Base-by-base conservation (phyloP, 163 green algal species). In the Scenedesmus sp. region DNA sequence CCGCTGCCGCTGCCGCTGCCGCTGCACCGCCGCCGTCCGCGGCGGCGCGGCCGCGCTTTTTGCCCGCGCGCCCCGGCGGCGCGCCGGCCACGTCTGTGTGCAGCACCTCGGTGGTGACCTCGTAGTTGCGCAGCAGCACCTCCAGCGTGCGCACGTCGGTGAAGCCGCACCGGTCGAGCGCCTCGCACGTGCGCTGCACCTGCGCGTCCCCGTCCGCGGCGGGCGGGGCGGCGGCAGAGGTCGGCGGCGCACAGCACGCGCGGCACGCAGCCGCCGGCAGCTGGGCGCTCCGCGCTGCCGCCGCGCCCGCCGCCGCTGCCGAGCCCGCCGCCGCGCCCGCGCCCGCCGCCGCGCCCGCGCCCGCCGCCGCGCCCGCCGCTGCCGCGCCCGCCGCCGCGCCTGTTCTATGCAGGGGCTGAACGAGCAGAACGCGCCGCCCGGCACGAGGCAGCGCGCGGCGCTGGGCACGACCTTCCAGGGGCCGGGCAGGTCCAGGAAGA, bases 401-500 rank as follows among this genome's bases (percentile, higher is more conserved):
- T 91, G 90, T 72, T 94, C 90, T 24, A 98, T 96, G 90, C 94
- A 98, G 17, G 94, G 94, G 45, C 90, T 98, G 89, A 99, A 99
- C 47, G 90, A 87, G 86, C 94, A 98, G 70, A 99, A 93, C n/a
- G 88, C 84, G 45, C 91, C 94, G 60, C 97, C 87, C 11, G 90
- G 85, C 24, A 80, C 78, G 54, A 99, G 79, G 75, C 89, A 95
- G 26, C 20, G 24, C 3, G 89, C 91, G 9, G 92, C 94, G 20
- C 84, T 92, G 9, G 76, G 45, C 29, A 97, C 87, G n/a, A 91
- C 91, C 84, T 92, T 89, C 90, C 92, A 97, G 3, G 96, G 96
- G 1, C 86, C 89, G 1, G 96, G 96, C 54, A 99, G 88, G 86
- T 99, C 96, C n/a, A 99, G 87, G 73, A 99, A 98, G 0, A 98